Evolutionary conservation across 192 early-diverging fungal species (phyloP).

Genomic region (Dissophora globulifera): DNA sequence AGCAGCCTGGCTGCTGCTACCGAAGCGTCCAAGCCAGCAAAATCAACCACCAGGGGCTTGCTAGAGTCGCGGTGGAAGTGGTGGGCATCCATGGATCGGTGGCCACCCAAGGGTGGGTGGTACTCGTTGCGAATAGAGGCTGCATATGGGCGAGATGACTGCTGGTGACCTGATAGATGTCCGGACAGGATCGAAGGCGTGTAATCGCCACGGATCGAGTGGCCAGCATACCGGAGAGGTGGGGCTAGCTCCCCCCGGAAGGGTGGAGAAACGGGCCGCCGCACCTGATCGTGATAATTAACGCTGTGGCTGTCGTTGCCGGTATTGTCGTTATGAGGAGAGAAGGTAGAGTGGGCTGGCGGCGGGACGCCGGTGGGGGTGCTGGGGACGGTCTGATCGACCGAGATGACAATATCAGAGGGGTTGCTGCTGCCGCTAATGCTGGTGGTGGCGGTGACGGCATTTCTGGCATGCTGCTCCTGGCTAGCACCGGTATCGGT

Average conservation of each 20-base stretch:
- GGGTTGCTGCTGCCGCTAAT: background rate
- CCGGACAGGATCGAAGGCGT: slow-evolving; percentile 23
- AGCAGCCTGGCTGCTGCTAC: slow-evolving; percentile 18
- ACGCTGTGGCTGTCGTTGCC: background rate
- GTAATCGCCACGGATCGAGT: slow-evolving; percentile 5
- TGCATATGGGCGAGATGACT: slow-evolving; percentile 19
- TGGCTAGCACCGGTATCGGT: no score
- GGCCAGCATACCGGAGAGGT: slow-evolving; percentile 10
- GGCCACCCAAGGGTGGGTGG: slow-evolving; percentile 10
- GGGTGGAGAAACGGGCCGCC: background rate
- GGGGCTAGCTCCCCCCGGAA: slow-evolving; percentile 1
- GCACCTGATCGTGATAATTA: background rate
- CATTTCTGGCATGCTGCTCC: no score
- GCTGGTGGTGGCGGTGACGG: background rate
- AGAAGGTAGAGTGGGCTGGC: slow-evolving; percentile 3
- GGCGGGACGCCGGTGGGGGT: background rate
- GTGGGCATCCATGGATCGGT: slow-evolving; percentile 12
- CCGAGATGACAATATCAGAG: slow-evolving; percentile 26
- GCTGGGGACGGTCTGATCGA: slow-evolving; percentile 5
- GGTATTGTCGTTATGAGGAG: background rate
- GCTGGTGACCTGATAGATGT: slow-evolving; percentile 6
- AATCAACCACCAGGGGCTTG: slow-evolving; percentile 26
- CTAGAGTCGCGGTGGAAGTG: background rate
- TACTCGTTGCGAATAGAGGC: slow-evolving; percentile 14
- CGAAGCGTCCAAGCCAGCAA: slow-evolving; percentile 29